Percentiles rank a stretch among this genome's conserved stretches.
Evolutionary conservation across 495 filamentous ascomycete genomes (phyloP).

Genomic region (Neurospora sp.): DNA sequence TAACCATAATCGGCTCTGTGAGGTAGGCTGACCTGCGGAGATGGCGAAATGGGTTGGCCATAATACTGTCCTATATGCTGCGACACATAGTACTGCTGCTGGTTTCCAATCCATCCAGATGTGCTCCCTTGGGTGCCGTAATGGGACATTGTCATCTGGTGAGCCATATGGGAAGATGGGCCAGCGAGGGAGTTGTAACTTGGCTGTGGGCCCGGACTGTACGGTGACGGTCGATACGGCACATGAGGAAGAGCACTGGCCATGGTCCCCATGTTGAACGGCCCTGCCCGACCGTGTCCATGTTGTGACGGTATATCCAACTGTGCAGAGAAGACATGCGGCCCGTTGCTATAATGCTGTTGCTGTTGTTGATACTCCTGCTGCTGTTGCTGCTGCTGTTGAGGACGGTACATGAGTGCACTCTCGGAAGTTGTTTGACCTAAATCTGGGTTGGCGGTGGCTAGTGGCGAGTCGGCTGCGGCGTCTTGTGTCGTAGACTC

Average conservation of each 20-base stretch:
- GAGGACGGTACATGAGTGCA: neutral
- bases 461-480: neutral
- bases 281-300: conserved; percentile 16
- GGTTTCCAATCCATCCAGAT: conserved; percentile 14
- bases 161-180: conserved; percentile 30
- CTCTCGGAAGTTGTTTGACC: neutral
- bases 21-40: conserved; percentile 20
- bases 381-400: conserved; percentile 12
- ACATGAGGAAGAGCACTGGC: conserved; percentile 28
- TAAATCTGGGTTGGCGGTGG: conserved; percentile 3
- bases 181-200: conserved; percentile 27
- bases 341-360: conserved; percentile 20
- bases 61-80: conserved; percentile 34
- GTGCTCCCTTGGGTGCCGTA: conserved; percentile 27
- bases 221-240: conserved; percentile 24
- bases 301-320: conserved; percentile 28
- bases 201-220: conserved; percentile 22
- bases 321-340: conserved; percentile 27
- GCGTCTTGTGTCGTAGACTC: neutral
- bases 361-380: conserved; percentile 5
- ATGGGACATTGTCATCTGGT: conserved; percentile 37
- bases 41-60: conserved; percentile 22
- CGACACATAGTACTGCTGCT: conserved; percentile 32
- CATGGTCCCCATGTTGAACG: conserved; percentile 33
- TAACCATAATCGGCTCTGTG: conserved; percentile 26